Conservation (phyloP, 768 basidiomycete species). For the Fibroporia radiculosa region DNA sequence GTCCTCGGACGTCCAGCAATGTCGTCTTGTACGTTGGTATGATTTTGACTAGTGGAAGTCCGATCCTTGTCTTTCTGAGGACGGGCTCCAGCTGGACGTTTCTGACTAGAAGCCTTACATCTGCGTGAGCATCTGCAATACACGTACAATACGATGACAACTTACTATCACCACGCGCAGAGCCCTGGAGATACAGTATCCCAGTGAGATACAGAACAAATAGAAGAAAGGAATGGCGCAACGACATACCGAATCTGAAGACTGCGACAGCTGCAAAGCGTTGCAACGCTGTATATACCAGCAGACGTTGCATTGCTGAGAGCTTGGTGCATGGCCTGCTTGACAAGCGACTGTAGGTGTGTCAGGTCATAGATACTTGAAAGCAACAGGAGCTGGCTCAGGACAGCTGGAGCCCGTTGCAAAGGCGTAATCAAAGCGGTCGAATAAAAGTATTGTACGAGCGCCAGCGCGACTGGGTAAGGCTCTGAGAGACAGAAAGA, state of each 20-base stretch:
- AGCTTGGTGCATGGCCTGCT: conserved; percentile 89
- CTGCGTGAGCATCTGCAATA: not conserved
- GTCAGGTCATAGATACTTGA: conserved; percentile 74
- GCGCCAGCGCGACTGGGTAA: conserved; percentile 79
- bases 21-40: conserved; percentile 8
- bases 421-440: conserved; percentile 80
- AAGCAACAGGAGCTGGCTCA: conserved; percentile 80
- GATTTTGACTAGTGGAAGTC: conserved; percentile 13
- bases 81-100: conserved; percentile 49
- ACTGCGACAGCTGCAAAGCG: conserved; percentile 80
- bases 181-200: conserved; percentile 36
- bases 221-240: conserved; percentile 6
- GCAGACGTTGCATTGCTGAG: conserved; percentile 80
- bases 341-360: conserved; percentile 73
- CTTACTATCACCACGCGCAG: conserved; percentile 77
- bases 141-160: not conserved
- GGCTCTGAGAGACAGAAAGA: conserved; percentile 79
- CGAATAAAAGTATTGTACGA: conserved; percentile 93
- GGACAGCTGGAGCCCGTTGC: conserved; percentile 84
- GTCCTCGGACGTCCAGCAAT: no score
- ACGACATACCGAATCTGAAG: conserved; percentile 77
- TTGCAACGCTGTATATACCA: conserved; percentile 94
- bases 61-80: conserved; percentile 40
- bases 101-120: conserved; percentile 68
- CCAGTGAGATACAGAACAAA: conserved; percentile 1